Evolutionary conservation across 805 yeast genomes (phyloP).

Genomic region (Komagataella populi): DNA sequence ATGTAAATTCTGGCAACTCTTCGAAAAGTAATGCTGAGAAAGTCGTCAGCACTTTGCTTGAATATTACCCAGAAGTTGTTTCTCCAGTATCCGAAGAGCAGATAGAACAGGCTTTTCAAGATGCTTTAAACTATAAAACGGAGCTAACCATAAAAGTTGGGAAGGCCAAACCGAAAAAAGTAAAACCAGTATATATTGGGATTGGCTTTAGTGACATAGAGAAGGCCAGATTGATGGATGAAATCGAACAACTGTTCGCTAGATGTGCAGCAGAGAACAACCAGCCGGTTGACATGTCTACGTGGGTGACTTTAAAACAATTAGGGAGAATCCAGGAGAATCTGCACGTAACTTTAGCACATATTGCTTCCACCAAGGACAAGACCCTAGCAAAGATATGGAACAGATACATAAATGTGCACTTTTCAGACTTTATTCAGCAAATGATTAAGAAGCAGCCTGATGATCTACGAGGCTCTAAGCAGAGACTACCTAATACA

Average conservation of each 20-base stretch:
- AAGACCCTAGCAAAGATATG: conserved; percentile 7
- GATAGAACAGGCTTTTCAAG: conserved; percentile 30
- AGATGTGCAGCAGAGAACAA: conserved; percentile 2
- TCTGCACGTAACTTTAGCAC: conserved; percentile 62
- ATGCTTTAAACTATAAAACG: conserved; percentile 45
- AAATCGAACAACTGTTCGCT: background rate
- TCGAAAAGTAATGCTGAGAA: conserved; percentile 33
- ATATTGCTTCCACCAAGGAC: conserved; percentile 15
- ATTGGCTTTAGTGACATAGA: conserved; percentile 15
- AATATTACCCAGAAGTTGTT: conserved; percentile 14
- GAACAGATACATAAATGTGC: conserved; percentile 2
- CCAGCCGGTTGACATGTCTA: background rate
- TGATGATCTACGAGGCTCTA: background rate
- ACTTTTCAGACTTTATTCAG: background rate
- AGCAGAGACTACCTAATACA: background rate
- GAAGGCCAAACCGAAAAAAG: conserved; percentile 7
- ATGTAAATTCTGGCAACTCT: conserved; percentile 25
- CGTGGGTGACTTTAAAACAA: conserved; percentile 15
- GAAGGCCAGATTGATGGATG: background rate
- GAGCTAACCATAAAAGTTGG: conserved; percentile 22
- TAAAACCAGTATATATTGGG: conserved; percentile 31
- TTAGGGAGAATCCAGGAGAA: conserved; percentile 28
- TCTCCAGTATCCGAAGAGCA: conserved; percentile 20
- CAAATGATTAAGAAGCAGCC: background rate
- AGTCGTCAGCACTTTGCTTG: conserved; percentile 17